Conservation (phyloP, 306 rosid genomes). For the Lathyrus oleraceus region DNA sequence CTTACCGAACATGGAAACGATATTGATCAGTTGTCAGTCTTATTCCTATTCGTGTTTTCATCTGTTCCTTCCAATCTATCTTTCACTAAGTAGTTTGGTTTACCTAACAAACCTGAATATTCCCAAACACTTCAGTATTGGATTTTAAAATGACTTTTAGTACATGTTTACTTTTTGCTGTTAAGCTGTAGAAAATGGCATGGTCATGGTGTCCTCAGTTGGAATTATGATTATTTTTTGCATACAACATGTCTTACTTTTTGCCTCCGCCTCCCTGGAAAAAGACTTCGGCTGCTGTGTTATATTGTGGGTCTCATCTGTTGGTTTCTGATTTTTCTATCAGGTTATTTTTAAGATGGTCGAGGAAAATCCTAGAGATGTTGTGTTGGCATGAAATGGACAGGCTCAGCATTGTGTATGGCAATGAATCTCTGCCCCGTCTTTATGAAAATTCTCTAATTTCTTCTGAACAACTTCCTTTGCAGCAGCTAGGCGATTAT, state of each 20-base stretch:
- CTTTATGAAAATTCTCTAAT: constrained; percentile 89
- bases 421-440: constrained; percentile 93
- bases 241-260: background rate
- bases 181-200: constrained; percentile 15
- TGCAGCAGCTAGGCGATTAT: constrained; percentile 65
- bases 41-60: background rate
- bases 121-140: background rate
- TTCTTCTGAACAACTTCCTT: constrained; percentile 92
- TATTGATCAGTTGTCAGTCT: background rate
- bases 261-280: background rate
- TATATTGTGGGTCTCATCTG: constrained; percentile 21
- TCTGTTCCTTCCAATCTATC: background rate
- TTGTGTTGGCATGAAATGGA: constrained; percentile 54
- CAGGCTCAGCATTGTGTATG: constrained; percentile 80
- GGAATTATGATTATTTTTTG: constrained; percentile 1
- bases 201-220: background rate
- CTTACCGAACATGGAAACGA: constrained; percentile 2
- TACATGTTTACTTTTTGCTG: too few species aligned
- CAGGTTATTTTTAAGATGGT: constrained; percentile 96
- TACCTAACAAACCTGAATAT: background rate
- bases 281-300: background rate
- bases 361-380: constrained; percentile 95
- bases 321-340: constrained; percentile 32
- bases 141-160: constrained; percentile 18
- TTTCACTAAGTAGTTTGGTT: constrained; percentile 6